A percentile compares a stretch with the other conserved stretches of the same genome.
Conservation (phyloP, 495 filamentous ascomycete species). For the Pyrenula aspistea region DNA sequence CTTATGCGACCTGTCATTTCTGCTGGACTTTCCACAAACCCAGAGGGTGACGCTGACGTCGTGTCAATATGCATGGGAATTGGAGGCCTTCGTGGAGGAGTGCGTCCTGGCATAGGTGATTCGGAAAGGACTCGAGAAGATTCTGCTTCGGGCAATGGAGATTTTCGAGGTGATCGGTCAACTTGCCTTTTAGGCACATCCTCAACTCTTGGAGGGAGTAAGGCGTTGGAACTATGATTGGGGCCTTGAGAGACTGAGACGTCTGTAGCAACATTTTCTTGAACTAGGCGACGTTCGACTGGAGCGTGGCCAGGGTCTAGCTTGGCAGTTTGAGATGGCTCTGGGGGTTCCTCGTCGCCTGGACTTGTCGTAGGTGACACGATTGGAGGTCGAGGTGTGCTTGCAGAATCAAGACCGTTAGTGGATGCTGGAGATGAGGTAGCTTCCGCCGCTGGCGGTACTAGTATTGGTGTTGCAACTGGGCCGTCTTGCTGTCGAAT, state of each 20-base stretch:
- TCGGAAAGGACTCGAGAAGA: background rate
- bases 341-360: slow-evolving; percentile 3
- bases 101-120: slow-evolving; percentile 10
- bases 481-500: slow-evolving; percentile 7
- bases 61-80: background rate
- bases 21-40: slow-evolving; percentile 4
- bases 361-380: slow-evolving; percentile 1
- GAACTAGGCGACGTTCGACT: background rate
- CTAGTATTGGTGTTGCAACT: slow-evolving; percentile 2
- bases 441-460: slow-evolving; percentile 13
- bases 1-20: slow-evolving; percentile 5
- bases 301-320: background rate
- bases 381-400: slow-evolving; percentile 17
- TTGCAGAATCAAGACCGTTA: slow-evolving; percentile 19
- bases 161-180: background rate
- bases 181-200: background rate
- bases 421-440: slow-evolving; percentile 33
- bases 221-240: background rate
- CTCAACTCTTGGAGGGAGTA: background rate
- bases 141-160: background rate
- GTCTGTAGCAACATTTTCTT: background rate
- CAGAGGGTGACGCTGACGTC: slow-evolving; percentile 1
- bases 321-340: background rate
- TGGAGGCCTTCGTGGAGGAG: slow-evolving; percentile 2
- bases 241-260: background rate